phyloP scores from a whole-genome alignment of 2,329 filamentous ascomycete species.

The Sporothrix schenckii region DNA sequence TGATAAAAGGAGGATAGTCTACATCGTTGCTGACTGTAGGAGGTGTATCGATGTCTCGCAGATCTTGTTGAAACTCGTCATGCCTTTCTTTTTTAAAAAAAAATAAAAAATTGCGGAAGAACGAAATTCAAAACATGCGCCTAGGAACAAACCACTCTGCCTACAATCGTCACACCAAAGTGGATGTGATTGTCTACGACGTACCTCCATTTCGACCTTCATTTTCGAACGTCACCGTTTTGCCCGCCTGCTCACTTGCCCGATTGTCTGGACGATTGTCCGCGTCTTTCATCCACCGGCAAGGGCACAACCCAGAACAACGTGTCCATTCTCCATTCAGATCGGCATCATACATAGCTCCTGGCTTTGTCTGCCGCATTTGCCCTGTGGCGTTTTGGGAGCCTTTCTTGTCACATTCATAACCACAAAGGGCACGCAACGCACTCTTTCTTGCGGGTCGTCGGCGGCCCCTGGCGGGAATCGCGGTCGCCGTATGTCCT shows the following conservation, averaged over 20 bases:
- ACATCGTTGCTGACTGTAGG: no score
- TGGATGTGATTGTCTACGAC: no score
- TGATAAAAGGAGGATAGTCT: no score
- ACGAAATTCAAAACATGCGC: no score
- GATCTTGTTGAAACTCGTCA: no score
- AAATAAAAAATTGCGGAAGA: no score
- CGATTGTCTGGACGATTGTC: background rate
- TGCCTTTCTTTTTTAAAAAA: no score
- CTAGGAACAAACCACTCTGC: background rate
- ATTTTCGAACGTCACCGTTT: background rate
- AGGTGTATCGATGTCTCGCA: no score
- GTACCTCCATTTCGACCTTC: no score
- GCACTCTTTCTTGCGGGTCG: background rate
- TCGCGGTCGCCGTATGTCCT: background rate
- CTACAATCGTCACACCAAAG: background rate
- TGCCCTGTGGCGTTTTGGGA: background rate
- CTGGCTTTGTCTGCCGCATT: constrained; percentile 17
- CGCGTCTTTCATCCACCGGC: background rate
- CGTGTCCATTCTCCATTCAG: constrained; percentile 12
- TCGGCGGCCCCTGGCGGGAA: background rate
- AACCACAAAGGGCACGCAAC: no score
- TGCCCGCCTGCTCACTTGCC: background rate
- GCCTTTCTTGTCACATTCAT: background rate
- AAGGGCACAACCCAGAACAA: constrained; percentile 9
- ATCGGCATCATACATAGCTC: background rate